These are phyloP conservation scores for Myxozyma geophila DNA, from an alignment of 805 yeast genomes.

Conservation along the genomic window DNA sequence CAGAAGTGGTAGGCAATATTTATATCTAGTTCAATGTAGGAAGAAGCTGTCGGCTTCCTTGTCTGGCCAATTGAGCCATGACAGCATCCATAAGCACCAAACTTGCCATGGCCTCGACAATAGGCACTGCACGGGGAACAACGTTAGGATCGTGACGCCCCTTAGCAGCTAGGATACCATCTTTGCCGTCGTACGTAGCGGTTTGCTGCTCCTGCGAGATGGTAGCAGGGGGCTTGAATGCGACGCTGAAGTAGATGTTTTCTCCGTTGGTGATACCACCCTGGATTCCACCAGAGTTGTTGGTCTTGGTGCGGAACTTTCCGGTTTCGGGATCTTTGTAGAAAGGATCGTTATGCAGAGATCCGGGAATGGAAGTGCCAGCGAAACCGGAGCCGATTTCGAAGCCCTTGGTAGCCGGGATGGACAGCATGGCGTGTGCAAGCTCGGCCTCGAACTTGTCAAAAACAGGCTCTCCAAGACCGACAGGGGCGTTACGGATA, in stretches of 20 bases:
- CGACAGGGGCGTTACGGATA: conserved; percentile 87
- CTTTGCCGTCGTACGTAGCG: conserved; percentile 83
- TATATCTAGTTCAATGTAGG: neutral
- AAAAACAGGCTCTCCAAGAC: conserved; percentile 97
- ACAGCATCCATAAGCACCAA: conserved; percentile 85
- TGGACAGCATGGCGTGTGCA: conserved; percentile 97
- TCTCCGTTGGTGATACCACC: conserved; percentile 99
- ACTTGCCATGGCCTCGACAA: conserved; percentile 98
- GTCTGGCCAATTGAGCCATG: conserved; percentile 85
- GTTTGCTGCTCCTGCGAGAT: conserved; percentile 92
- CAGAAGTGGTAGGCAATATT: neutral
- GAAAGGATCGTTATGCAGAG: conserved; percentile 91
- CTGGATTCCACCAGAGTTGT: conserved; percentile 95
- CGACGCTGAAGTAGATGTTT: conserved; percentile 88
- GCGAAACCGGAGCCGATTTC: conserved; percentile 96
- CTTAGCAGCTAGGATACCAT: conserved; percentile 88
- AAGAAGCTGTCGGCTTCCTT: conserved; percentile 48
- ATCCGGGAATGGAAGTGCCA: conserved; percentile 89
- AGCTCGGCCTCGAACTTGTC: conserved; percentile 93
- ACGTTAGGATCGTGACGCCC: conserved; percentile 99
- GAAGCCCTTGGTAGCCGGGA: conserved; percentile 98
- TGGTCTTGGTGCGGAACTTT: conserved; percentile 80
- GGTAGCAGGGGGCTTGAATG: conserved; percentile 98
- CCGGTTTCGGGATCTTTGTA: conserved; percentile 61
- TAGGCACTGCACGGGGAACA: conserved; percentile 97